Conservation (phyloP, 2,329 filamentous ascomycete species). For the Neonectria ditissima region DNA sequence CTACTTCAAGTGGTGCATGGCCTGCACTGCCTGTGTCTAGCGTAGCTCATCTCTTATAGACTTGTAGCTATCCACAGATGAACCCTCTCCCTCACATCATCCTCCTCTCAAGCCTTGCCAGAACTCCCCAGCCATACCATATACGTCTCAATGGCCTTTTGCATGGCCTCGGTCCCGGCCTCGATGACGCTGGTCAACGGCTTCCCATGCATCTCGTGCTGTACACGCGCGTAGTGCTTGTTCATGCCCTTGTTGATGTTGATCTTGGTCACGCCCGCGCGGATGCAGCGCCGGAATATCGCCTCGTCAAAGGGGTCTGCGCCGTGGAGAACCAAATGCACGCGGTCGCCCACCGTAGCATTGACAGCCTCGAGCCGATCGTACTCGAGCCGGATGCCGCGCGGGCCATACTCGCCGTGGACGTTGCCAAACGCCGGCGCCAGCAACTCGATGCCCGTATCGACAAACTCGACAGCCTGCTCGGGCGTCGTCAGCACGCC, state of each 20-base stretch:
- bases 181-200: constrained; percentile 62
- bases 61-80: neutral
- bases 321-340: constrained; percentile 61
- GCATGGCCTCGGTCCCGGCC: constrained; percentile 59
- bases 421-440: constrained; percentile 83
- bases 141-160: constrained; percentile 60
- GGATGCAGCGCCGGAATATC: constrained; percentile 59
- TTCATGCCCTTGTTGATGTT: constrained; percentile 67
- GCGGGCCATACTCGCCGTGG: constrained; percentile 77
- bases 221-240: constrained; percentile 58
- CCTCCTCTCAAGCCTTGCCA: constrained; percentile 53
- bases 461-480: constrained; percentile 76
- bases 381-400: constrained; percentile 56
- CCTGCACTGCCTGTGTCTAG: neutral
- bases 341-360: constrained; percentile 57
- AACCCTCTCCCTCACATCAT: no score
- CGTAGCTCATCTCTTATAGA: no score
- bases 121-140: constrained; percentile 59
- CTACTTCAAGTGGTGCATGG: neutral
- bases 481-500: constrained; percentile 72
- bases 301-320: constrained; percentile 60
- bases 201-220: constrained; percentile 59
- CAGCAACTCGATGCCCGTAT: constrained; percentile 78
- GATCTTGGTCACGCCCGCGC: constrained; percentile 59
- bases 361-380: constrained; percentile 49